Evolutionary conservation across 768 basidiomycete species (phyloP).

Genomic region (Astraeus odoratus): DNA sequence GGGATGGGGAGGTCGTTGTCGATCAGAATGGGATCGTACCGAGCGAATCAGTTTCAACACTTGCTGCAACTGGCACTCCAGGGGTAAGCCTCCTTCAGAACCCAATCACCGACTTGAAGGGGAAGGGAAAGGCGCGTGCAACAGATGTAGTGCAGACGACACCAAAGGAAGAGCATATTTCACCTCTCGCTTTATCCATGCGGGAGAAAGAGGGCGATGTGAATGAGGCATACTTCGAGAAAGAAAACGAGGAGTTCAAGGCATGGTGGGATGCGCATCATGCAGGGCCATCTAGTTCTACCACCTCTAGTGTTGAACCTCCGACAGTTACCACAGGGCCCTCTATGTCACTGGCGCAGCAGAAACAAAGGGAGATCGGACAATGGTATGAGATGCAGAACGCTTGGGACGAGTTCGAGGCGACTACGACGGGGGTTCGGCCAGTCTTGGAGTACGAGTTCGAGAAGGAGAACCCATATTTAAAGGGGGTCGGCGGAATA

Average conservation of each 20-base stretch:
- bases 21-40: conserved; percentile 74
- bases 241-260: conserved; percentile 63
- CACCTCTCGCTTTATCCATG: background rate
- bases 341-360: background rate
- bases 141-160: conserved; percentile 9
- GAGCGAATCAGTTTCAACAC: too few species aligned
- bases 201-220: conserved; percentile 28
- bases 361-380: conserved; percentile 6
- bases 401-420: conserved; percentile 81
- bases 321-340: background rate
- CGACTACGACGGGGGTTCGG: conserved; percentile 57
- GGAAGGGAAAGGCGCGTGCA: conserved; percentile 51
- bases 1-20: conserved; percentile 72
- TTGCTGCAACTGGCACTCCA: conserved; percentile 3
- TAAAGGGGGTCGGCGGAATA: conserved; percentile 45
- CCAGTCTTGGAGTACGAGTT: conserved; percentile 59
- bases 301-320: background rate
- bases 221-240: conserved; percentile 63
- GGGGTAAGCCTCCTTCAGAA: background rate
- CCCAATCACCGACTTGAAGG: conserved; percentile 43
- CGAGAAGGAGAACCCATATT: conserved; percentile 72
- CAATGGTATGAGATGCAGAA: conserved; percentile 63
- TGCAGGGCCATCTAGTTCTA: conserved; percentile 18
- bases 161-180: background rate
- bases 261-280: conserved; percentile 49